Base-by-base conservation (phyloP, 306 rosid species). In the Albizia julibrissin region DNA sequence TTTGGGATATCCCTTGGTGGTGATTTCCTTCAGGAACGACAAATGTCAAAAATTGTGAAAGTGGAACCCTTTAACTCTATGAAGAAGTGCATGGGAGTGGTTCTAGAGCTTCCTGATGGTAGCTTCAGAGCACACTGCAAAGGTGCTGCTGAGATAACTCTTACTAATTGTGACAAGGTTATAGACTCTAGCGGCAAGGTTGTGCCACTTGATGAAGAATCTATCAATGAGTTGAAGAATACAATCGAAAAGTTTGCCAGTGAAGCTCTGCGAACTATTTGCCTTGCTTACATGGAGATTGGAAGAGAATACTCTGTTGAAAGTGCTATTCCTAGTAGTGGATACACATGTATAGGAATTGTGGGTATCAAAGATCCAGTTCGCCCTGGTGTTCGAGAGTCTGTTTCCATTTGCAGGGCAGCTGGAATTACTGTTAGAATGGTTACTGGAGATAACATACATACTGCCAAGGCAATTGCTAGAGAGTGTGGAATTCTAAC, bases 341-440 rank as follows among this genome's bases (percentile, higher is more conserved):
- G 99, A 33, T 95, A 87, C 87, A 93, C 97, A 22, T 93, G 97
- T 78, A 89, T 95, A 81, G 97, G 94, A 86, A 92, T 95, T 80
- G 97, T 95, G 85, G 99, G 99, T 54, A 95, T 95, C 82, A 95
- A 95, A 85, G 99, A 95, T 88, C 99, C 99, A 10, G 97, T 95
- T 79, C 98, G 98, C 61, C 93, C 97, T 4, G 98, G 99, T 75
- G 98, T 95, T 79, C 91, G 86, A 83, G 97, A 95, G 78, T 95
- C 99, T 26, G 98, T 95, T 69, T 97, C 88, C 69, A 92, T 93
- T 82, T 95, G 98, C 88, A 93, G 90, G 89, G 83, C 99, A 24
- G 99, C 99, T 78, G 98, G 98, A 79, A 92, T 95, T 74, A 85
- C 85, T 69, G 99, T 93, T 59, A 85, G 98, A 81, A 93, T 95